Conservation (phyloP, 176 grass and related monocot species). For the Microstegium vimineum region DNA sequence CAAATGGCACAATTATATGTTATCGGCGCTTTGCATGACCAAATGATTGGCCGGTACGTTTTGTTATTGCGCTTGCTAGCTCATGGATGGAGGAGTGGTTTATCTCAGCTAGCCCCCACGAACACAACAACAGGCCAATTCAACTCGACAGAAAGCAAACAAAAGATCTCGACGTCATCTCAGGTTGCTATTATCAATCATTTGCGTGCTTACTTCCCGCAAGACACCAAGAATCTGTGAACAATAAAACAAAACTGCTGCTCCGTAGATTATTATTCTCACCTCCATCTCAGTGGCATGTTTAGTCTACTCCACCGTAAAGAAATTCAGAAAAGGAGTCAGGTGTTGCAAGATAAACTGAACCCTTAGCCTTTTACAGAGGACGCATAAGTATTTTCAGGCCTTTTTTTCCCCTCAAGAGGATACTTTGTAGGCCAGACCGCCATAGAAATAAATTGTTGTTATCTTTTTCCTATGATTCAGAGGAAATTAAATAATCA, state of each 20-base stretch:
- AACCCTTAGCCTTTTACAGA: background rate
- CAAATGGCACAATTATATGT: constrained; percentile 31
- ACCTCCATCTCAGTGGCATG: background rate
- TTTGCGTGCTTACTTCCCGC: constrained; percentile 43
- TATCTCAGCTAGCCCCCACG: constrained; percentile 21
- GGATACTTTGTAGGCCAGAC: constrained; percentile 10
- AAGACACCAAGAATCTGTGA: constrained; percentile 54
- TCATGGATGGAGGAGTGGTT: constrained; percentile 36
- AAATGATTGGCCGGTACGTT: constrained; percentile 50
- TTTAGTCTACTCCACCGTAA: background rate
- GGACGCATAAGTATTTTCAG: constrained; percentile 8
- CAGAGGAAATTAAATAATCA: background rate
- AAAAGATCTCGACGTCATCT: constrained; percentile 52
- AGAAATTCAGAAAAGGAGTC: background rate
- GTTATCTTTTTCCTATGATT: background rate
- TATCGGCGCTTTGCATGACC: constrained; percentile 38
- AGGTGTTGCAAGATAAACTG: constrained; percentile 11
- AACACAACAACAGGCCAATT: constrained; percentile 3
- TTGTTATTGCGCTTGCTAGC: constrained; percentile 20
- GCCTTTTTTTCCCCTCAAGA: background rate
- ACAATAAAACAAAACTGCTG: constrained; percentile 27
- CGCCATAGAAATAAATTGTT: background rate
- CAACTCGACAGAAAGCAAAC: constrained; percentile 53
- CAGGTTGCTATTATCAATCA: constrained; percentile 40
- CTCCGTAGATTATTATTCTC: too few relatives aligned